These are phyloP conservation scores for Verbascum thapsus DNA, from an alignment of 257 asterid genomes.

Conservation along the genomic window DNA sequence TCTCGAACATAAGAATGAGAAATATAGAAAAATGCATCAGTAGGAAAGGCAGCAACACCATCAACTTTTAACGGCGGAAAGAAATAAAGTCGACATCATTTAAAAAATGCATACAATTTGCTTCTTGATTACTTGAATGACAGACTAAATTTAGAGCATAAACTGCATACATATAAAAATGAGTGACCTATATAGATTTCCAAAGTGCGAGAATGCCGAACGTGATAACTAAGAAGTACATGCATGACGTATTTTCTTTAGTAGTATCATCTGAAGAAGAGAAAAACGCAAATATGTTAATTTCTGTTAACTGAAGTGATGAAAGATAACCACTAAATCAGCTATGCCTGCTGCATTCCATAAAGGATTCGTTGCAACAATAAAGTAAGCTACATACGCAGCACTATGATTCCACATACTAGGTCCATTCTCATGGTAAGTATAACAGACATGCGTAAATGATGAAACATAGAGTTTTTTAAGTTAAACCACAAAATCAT, in stretches of 20 bases:
- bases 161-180: constrained; percentile 9
- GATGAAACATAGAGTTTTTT: background rate
- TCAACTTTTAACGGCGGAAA: background rate
- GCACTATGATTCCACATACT: constrained; percentile 4
- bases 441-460: constrained; percentile 5
- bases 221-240: constrained; percentile 3
- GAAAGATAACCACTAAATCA: constrained; percentile 8
- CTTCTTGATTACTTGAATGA: constrained; percentile 14
- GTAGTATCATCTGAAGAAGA: background rate
- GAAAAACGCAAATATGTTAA: background rate
- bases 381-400: constrained; percentile 13
- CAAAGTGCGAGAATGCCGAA: constrained; percentile 1
- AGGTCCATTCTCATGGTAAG: constrained; percentile 1
- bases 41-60: constrained; percentile 2
- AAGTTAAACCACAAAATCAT: background rate
- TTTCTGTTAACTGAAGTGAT: constrained; percentile 10
- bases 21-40: background rate
- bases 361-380: background rate
- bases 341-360: constrained; percentile 11
- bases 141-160: constrained; percentile 14
- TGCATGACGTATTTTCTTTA: background rate
- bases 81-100: background rate
- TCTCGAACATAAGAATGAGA: background rate
- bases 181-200: constrained; percentile 8
- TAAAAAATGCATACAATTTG: constrained; percentile 5